Evolutionary conservation across 1,139 yeast species (phyloP).

Genomic region (Pichia sp.): DNA sequence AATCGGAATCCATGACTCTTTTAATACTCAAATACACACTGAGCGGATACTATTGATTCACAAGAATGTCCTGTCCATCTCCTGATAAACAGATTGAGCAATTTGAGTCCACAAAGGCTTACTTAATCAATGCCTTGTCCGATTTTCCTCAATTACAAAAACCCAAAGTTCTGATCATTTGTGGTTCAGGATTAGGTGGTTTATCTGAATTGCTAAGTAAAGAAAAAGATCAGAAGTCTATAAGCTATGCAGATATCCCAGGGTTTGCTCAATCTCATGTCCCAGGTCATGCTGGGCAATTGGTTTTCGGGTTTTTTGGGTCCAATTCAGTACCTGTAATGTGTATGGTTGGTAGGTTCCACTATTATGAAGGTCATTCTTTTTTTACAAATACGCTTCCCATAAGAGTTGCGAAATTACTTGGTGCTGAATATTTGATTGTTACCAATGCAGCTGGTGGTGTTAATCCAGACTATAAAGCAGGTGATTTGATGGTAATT

Average conservation of each 20-base stretch:
- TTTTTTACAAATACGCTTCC: slow-evolving; percentile 82
- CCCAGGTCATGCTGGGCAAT: slow-evolving; percentile 80
- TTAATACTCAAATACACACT: too few species aligned
- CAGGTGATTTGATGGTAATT: slow-evolving; percentile 89
- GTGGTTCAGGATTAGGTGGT: slow-evolving; percentile 94
- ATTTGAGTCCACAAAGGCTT: slow-evolving; percentile 3
- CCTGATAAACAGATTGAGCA: slow-evolving; percentile 8
- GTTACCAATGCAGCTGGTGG: slow-evolving; percentile 98
- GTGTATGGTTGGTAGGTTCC: slow-evolving; percentile 91
- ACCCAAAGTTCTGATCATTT: slow-evolving; percentile 71
- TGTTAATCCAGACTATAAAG: slow-evolving; percentile 51
- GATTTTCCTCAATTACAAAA: slow-evolving; percentile 8
- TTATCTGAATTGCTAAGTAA: slow-evolving; percentile 49
- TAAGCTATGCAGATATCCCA: slow-evolving; percentile 66
- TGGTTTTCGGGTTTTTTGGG: slow-evolving; percentile 74
- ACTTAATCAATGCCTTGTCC: slow-evolving; percentile 1
- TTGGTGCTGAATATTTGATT: slow-evolving; percentile 56
- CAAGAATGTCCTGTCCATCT: slow-evolving; percentile 1
- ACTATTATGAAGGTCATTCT: slow-evolving; percentile 85
- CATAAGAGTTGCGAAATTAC: slow-evolving; percentile 58
- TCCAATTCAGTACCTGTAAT: slow-evolving; percentile 66
- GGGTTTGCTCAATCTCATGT: slow-evolving; percentile 80
- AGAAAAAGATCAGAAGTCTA: slow-evolving; percentile 32
- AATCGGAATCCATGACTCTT: too few species aligned
- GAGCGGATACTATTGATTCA: too few species aligned